Evolutionary conservation across 129 eudicot genomes (phyloP).

Genomic region (sunflower (Helianthus annuus)): DNA sequence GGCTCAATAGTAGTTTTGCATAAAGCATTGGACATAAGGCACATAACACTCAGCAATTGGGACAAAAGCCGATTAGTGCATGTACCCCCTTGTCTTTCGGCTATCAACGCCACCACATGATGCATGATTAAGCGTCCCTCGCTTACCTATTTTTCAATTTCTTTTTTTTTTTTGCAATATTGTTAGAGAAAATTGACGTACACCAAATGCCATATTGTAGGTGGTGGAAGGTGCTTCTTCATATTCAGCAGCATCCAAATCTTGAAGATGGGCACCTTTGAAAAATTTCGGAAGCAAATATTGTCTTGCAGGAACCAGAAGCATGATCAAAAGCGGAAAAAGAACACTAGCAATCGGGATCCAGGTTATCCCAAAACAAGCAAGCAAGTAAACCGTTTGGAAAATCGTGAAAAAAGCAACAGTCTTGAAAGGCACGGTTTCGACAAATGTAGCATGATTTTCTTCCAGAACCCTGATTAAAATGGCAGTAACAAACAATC

Average conservation of each 20-base stretch:
- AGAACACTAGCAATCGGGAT: slow-evolving; percentile 92
- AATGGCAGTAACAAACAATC: not conserved
- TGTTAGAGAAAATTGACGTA: slow-evolving; percentile 32
- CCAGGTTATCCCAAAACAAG: slow-evolving; percentile 94
- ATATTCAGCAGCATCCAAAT: slow-evolving; percentile 94
- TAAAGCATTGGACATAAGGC: no score
- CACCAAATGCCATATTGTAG: slow-evolving; percentile 65
- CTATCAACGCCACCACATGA: no score
- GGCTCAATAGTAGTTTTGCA: no score
- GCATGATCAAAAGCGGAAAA: slow-evolving; percentile 91
- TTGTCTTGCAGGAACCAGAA: slow-evolving; percentile 89
- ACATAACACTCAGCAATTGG: no score
- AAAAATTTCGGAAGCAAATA: slow-evolving; percentile 81
- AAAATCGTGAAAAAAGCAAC: slow-evolving; percentile 76
- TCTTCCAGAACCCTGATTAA: slow-evolving; percentile 74
- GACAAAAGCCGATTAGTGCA: no score
- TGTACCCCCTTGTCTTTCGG: no score
- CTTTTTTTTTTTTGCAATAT: not conserved
- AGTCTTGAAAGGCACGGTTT: slow-evolving; percentile 85
- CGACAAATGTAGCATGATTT: slow-evolving; percentile 86
- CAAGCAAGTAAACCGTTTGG: slow-evolving; percentile 73
- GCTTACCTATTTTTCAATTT: not conserved
- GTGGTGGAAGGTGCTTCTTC: slow-evolving; percentile 87
- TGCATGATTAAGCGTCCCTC: no score
- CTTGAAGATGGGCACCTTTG: slow-evolving; percentile 95